Evolutionary conservation across 345 rosid species (phyloP), one percentile per base, ranked within the genome.

Genomic region (Linum trigynum): DNA sequence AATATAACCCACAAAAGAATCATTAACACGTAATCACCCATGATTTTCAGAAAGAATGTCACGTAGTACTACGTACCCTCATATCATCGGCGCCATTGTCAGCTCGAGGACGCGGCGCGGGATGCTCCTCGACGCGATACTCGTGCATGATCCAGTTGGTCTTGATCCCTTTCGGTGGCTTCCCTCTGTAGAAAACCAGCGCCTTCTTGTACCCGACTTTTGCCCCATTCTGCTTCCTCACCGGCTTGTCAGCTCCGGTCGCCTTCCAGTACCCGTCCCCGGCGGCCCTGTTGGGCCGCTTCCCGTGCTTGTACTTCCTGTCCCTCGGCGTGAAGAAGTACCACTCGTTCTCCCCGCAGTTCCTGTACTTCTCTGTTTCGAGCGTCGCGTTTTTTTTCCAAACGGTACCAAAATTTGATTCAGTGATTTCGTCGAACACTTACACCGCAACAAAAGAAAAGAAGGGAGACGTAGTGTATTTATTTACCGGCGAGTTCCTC

Each of bases 111-210:
- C 12, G 7, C 1, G 16, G 65, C 23, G 10, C 59, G 23, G 10
- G 50, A 0, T 1, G 41, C 5, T 50, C 48, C 0, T 55, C 7
- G 16, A 68, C 40, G 16, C 69, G 36, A 36, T 58, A 73, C 39
- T 73, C 76, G n/a, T 73, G 72, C 76, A 73, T 73, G 1, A 73
- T 68, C 76, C 76, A 73, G 35, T 73, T 23, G 39, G 76, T 73
- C 61, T 73, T 73, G n/a, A 39, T 41, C 10, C 72, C 69, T 39
- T 2, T 50, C 1, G 65, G 72, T 39, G 72, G 40, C 39, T 57
- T 68, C 5, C 76, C 72, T 2, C 11, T 14, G 51, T 64, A 64
- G 15, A 39, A 73, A 17, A 68, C 76, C 4, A 73, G 65, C 1
- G 76, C 39, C 15, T 43, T 73, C 40, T 36, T 73, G 0, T 0